Percentiles rank a stretch among this genome's conserved stretches.
phyloP scores from a whole-genome alignment of 305 asterid genomes.

The Fraxinus latifolia region DNA sequence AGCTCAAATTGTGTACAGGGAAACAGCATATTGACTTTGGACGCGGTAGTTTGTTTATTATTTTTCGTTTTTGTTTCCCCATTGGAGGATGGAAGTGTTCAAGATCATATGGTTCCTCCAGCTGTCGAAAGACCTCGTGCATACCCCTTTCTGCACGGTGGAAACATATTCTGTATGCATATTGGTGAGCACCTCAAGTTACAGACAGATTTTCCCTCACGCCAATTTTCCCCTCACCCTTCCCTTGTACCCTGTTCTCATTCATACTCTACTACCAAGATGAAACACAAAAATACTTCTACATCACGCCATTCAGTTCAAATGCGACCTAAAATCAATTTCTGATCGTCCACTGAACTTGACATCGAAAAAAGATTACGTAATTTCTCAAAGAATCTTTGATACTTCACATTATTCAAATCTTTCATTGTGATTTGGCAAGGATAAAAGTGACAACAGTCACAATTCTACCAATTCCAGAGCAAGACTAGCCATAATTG shows the following conservation, averaged over 20 bases:
- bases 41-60: background rate
- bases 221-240: background rate
- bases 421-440: background rate
- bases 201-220: constrained; percentile 3
- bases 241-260: background rate
- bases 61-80: background rate
- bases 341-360: background rate
- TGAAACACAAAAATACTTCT: background rate
- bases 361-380: background rate
- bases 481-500: background rate
- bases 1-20: background rate
- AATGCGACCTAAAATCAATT: background rate
- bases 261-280: background rate
- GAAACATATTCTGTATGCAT: background rate
- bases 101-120: background rate
- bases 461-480: background rate
- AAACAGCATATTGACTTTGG: background rate
- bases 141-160: background rate
- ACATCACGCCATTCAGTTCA: background rate
- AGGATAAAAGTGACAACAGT: background rate
- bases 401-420: background rate
- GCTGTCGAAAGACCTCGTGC: background rate
- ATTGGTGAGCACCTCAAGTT: constrained; percentile 4
- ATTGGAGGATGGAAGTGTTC: background rate
- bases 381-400: background rate